Evolutionary conservation across 2,329 filamentous ascomycete species (phyloP).

Genomic region (Aspergillus ibericus): DNA sequence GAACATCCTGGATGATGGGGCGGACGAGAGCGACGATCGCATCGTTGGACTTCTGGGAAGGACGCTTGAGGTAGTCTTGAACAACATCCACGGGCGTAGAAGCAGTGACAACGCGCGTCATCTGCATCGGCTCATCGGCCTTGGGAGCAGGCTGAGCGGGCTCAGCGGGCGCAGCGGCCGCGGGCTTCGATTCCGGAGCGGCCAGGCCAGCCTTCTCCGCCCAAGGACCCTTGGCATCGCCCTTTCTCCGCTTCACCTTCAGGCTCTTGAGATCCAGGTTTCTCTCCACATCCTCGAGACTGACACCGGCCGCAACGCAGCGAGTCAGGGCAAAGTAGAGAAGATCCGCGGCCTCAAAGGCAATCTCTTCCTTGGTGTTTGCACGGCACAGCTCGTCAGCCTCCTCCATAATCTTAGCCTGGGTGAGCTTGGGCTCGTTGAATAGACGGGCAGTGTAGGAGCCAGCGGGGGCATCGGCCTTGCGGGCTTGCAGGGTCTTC

Average conservation of each 20-base stretch:
- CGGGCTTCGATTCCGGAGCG: slow-evolving; percentile 43
- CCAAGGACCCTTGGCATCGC: slow-evolving; percentile 93
- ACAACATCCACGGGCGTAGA: slow-evolving; percentile 66
- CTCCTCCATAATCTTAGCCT: slow-evolving; percentile 98
- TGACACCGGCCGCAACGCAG: slow-evolving; percentile 80
- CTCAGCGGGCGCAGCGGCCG: too few relatives aligned
- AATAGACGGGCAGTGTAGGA: slow-evolving; percentile 95
- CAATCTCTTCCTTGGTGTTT: slow-evolving; percentile 75
- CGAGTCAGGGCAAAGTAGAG: slow-evolving; percentile 95
- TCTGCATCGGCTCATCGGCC: slow-evolving; percentile 64
- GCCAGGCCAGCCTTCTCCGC: slow-evolving; percentile 76
- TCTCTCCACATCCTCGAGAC: slow-evolving; percentile 82
- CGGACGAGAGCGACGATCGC: slow-evolving; percentile 86
- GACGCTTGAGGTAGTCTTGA: slow-evolving; percentile 74
- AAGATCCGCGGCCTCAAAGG: slow-evolving; percentile 91
- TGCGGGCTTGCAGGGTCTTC: slow-evolving; percentile 80
- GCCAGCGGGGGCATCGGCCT: slow-evolving; percentile 76
- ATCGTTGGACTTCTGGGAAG: slow-evolving; percentile 93
- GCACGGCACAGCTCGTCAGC: slow-evolving; percentile 93
- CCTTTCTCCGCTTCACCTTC: slow-evolving; percentile 90
- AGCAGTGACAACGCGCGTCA: slow-evolving; percentile 74
- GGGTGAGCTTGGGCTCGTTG: slow-evolving; percentile 82
- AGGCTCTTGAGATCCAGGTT: slow-evolving; percentile 92
- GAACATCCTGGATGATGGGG: slow-evolving; percentile 88
- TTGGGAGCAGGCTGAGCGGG: slow-evolving; percentile 31